These are phyloP conservation scores for Helicocarpus griseus DNA, from an alignment of 2,329 filamentous ascomycete species.

Conservation along the genomic window DNA sequence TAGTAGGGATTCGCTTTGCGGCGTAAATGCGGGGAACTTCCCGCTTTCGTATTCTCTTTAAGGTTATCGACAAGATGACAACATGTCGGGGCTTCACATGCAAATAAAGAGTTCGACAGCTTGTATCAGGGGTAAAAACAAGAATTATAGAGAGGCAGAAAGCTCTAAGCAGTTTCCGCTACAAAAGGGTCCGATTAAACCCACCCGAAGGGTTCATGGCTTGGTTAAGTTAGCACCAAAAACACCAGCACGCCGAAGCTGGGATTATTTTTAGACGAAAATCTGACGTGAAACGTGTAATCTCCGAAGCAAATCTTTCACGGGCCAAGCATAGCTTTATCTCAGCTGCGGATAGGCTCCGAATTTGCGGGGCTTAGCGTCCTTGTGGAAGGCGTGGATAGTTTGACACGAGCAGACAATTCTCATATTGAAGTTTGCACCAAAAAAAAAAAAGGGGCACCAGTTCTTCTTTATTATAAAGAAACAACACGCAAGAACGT, in stretches of 20 bases:
- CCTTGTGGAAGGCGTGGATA: no score
- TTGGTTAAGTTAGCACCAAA: no score
- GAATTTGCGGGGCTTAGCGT: background rate
- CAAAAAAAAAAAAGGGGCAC: no score
- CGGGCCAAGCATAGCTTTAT: background rate
- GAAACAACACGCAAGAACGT: no score
- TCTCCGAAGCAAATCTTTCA: background rate
- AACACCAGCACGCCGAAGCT: no score
- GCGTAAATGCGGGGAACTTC: background rate
- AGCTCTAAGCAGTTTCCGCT: no score
- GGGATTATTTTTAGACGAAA: background rate
- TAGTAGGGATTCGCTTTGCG: background rate
- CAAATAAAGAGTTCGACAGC: no score
- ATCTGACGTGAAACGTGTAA: background rate
- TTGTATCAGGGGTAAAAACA: background rate
- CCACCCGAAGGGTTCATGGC: no score
- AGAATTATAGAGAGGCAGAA: background rate
- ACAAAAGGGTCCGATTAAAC: background rate
- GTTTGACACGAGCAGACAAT: no score
- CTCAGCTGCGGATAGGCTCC: background rate
- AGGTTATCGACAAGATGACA: background rate
- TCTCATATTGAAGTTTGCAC: no score
- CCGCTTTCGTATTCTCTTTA: background rate
- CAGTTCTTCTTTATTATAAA: no score
- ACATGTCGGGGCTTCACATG: background rate